Base-by-base conservation (phyloP, 306 rosid genomes). In the Dalbergia cultrata region DNA sequence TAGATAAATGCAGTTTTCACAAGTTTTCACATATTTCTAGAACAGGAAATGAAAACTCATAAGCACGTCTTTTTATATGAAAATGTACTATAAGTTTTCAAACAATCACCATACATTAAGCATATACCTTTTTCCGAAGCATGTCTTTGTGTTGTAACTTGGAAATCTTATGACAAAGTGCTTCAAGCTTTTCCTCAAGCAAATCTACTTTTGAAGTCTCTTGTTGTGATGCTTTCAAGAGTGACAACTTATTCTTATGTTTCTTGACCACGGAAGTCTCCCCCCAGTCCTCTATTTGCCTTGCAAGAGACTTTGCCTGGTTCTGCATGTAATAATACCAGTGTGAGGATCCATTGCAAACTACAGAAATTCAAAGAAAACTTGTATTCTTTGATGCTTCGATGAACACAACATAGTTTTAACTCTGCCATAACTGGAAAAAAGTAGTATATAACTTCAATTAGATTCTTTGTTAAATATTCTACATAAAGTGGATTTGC, bases 101-200 rank as follows among this genome's bases (percentile, higher is more conserved):
- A 21, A 31, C 39, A n/a, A 59, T 10, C 22, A 35, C 63, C 9
- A 52, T 3, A 56, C 35, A 19, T 35, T 39, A 81, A 60, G 70
- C 41, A n/a, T 49, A 73, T 83, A 89, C 97, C 99, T 90, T 91
- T 67, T 83, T 59, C 75, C 74, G 86, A 71, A 94, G 90, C 64
- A 67, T 77, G 82, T 80, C 90, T 86, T 82, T 88, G 83, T 85
- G 58, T 89, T 95, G 99, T 58, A 95, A 68, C 49, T 90, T 93
- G 75, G 81, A 86, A 66, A 93, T 93, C 91, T 82, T 90, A 77
- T 88, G 87, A 78, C 73, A 63, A 78, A 93, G 86, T 67, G 85
- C 89, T 80, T 85, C 87, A 82, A 91, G 90, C 63, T 88, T 95
- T 85, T 91, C 92, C 90, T 91, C 93, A 7, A 86, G 89, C 22